Percentiles rank a stretch among this genome's conserved stretches.
Evolutionary conservation across 768 basidiomycete genomes (phyloP).

Genomic region (Phylloporus arenicola): DNA sequence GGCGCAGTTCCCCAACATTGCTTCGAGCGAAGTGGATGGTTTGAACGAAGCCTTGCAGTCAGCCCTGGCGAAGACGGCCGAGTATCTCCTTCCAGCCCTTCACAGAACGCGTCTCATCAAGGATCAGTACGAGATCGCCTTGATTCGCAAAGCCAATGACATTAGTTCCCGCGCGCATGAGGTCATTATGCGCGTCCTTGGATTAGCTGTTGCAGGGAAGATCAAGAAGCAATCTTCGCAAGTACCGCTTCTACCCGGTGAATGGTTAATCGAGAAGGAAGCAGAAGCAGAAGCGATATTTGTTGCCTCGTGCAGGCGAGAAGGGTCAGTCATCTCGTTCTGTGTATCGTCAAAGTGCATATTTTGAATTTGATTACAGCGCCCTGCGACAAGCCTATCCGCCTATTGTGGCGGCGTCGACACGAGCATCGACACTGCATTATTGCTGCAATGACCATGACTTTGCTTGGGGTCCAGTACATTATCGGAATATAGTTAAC

Average conservation of each 20-base stretch:
- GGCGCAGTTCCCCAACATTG: conserved; percentile 18
- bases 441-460: conserved; percentile 91
- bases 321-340: conserved; percentile 56
- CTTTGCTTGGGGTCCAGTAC: conserved; percentile 79
- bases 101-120: conserved; percentile 79
- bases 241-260: conserved; percentile 56
- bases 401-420: conserved; percentile 87
- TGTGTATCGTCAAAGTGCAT: neutral
- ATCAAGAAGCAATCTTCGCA: conserved; percentile 39
- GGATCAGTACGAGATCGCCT: conserved; percentile 62
- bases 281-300: conserved; percentile 93
- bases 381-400: conserved; percentile 85
- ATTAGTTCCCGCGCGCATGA: conserved; percentile 91
- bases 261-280: conserved; percentile 91
- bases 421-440: conserved; percentile 84
- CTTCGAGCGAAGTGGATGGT: conserved; percentile 3
- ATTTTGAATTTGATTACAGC: conserved; percentile 33
- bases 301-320: conserved; percentile 80
- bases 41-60: conserved; percentile 5
- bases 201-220: conserved; percentile 58
- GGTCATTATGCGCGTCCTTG: conserved; percentile 86
- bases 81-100: conserved; percentile 71
- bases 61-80: conserved; percentile 6
- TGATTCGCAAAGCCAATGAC: conserved; percentile 74
- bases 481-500: conserved; percentile 51